These are phyloP conservation scores for Didymella exigua DNA, from an alignment of 2,329 filamentous ascomycete genomes.

Conservation along the genomic window DNA sequence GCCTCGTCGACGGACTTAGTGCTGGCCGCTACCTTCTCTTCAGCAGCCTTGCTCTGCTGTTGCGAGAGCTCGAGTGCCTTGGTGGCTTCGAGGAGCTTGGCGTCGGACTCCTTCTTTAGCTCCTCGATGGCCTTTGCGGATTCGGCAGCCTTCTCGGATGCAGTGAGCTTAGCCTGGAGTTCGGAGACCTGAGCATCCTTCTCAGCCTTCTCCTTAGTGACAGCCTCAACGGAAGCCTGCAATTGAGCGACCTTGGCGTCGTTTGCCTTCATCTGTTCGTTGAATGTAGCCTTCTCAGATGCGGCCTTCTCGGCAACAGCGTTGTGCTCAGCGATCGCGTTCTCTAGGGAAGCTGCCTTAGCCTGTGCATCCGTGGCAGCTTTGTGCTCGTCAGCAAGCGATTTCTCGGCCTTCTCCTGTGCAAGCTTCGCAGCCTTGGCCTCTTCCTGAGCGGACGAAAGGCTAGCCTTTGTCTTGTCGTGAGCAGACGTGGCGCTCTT, in stretches of 20 bases:
- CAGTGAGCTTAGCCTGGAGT: slow-evolving; percentile 26
- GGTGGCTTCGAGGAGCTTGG: slow-evolving; percentile 17
- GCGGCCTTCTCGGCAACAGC: slow-evolving; percentile 28
- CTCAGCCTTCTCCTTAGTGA: slow-evolving; percentile 22
- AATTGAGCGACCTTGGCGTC: slow-evolving; percentile 32
- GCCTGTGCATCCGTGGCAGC: slow-evolving; percentile 25
- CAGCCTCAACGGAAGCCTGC: slow-evolving; percentile 24
- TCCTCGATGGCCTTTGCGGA: slow-evolving; percentile 26
- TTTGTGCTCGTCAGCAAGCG: slow-evolving; percentile 23
- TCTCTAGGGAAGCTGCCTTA: slow-evolving; percentile 22
- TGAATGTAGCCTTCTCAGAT: slow-evolving; percentile 27
- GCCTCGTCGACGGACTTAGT: slow-evolving; percentile 23
- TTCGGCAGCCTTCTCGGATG: slow-evolving; percentile 21
- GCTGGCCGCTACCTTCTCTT: slow-evolving; percentile 15
- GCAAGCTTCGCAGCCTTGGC: slow-evolving; percentile 18
- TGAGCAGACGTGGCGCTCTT: slow-evolving; percentile 22
- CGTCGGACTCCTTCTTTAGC: slow-evolving; percentile 16
- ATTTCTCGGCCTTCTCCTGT: slow-evolving; percentile 15
- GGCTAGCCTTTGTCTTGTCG: slow-evolving; percentile 12
- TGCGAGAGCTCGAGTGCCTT: slow-evolving; percentile 17
- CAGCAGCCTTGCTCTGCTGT: slow-evolving; percentile 14
- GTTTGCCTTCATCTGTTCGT: slow-evolving; percentile 34
- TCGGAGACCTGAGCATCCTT: slow-evolving; percentile 26
- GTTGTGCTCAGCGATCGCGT: slow-evolving; percentile 32
- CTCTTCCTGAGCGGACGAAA: slow-evolving; percentile 15